Percentiles rank a stretch among this genome's conserved stretches.
Evolutionary conservation across 2,329 filamentous ascomycete genomes (phyloP).

Genomic region (Fusarium mexicanum): DNA sequence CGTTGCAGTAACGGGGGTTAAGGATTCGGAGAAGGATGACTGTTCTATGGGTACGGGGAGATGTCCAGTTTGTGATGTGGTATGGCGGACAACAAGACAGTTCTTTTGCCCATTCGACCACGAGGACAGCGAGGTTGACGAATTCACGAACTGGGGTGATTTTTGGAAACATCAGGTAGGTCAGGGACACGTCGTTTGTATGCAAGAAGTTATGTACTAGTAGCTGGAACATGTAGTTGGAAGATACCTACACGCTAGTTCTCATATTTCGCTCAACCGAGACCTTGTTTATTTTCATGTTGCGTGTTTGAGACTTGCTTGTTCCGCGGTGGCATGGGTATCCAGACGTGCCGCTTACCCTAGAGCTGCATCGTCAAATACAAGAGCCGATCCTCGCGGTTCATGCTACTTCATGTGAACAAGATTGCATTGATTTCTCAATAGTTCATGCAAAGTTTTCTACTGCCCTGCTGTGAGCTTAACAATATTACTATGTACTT

Average conservation of each 20-base stretch:
- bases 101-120: not conserved
- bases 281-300: accelerated
- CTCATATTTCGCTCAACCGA: accelerated
- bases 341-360: not conserved
- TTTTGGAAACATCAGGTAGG: not conserved
- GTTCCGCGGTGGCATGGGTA: accelerated
- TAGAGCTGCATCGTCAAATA: accelerated
- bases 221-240: too few relatives aligned
- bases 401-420: not conserved
- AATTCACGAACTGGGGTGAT: accelerated
- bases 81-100: accelerated
- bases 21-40: accelerated
- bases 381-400: not conserved
- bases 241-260: accelerated
- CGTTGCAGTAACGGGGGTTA: not conserved
- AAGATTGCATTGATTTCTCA: accelerated
- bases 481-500: accelerated
- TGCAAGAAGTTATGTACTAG: accelerated
- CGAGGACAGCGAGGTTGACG: accelerated
- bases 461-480: accelerated
- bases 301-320: not conserved
- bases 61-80: not conserved
- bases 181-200: accelerated
- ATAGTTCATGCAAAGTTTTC: accelerated
- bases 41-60: accelerated